Conservation (phyloP, 495 filamentous ascomycete genomes). For the Podospora anserina region DNA sequence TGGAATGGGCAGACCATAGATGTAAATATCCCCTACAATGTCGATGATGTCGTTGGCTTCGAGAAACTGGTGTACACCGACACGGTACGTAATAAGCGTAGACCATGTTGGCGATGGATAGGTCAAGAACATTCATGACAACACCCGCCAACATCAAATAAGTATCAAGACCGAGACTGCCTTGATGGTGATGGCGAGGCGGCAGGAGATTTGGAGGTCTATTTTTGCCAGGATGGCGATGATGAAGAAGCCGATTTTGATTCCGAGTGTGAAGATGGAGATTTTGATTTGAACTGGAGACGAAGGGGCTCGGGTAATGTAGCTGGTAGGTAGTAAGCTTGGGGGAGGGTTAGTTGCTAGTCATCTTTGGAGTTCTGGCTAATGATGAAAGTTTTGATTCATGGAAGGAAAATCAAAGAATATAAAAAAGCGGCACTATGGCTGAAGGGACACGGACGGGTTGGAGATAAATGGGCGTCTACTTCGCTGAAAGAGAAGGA, state of each 20-base stretch:
- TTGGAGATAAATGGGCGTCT: too few species aligned
- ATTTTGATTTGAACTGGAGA: background rate
- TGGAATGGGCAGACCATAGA: slow-evolving; percentile 27
- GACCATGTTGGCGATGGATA: slow-evolving; percentile 10
- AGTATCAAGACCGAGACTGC: slow-evolving; percentile 4
- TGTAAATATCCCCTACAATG: slow-evolving; percentile 42
- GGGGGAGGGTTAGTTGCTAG: too few species aligned
- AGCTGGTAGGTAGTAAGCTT: too few species aligned
- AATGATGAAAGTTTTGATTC: too few species aligned
- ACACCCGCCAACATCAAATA: slow-evolving; percentile 8
- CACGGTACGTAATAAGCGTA: slow-evolving; percentile 12
- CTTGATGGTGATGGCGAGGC: slow-evolving; percentile 1
- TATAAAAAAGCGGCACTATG: too few species aligned
- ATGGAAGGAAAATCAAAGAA: too few species aligned
- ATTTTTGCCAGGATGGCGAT: slow-evolving; percentile 5
- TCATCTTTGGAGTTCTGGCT: too few species aligned
- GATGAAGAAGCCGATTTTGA: slow-evolving; percentile 8
- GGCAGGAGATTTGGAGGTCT: background rate
- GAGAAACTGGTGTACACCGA: slow-evolving; percentile 12
- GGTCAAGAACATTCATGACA: background rate
- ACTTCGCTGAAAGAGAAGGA: too few species aligned
- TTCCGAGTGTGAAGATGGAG: slow-evolving; percentile 9
- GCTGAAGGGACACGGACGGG: too few species aligned
- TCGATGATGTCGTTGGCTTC: slow-evolving; percentile 33
- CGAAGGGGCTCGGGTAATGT: background rate